Percentiles rank a stretch among this genome's conserved stretches.
Conservation (phyloP, 2,329 filamentous ascomycete species). For the Penicillium sclerotigenum region DNA sequence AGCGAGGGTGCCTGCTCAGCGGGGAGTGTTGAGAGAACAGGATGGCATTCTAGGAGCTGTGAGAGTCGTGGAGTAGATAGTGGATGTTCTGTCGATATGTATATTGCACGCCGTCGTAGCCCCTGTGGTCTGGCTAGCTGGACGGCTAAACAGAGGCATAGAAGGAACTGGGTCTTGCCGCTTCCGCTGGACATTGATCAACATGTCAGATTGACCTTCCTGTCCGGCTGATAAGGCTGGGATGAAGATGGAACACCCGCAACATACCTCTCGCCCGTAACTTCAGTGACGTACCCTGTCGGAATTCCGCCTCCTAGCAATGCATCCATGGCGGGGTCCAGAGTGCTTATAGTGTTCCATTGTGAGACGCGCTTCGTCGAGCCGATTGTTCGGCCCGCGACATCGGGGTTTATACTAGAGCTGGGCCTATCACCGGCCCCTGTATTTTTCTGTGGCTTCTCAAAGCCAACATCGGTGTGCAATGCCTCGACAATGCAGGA, state of each 20-base stretch:
- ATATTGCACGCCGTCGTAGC: constrained; percentile 71
- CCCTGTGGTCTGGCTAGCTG: constrained; percentile 75
- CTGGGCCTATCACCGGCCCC: constrained; percentile 14
- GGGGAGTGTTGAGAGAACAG: constrained; percentile 52
- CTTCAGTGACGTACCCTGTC: constrained; percentile 76
- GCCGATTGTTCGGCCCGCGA: constrained; percentile 14
- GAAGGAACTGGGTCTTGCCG: constrained; percentile 91
- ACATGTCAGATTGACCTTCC: constrained; percentile 7
- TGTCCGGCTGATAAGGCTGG: not conserved
- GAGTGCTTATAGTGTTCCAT: constrained; percentile 70
- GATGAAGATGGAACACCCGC: constrained; percentile 9
- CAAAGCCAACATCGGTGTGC: constrained; percentile 58
- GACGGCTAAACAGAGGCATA: constrained; percentile 76
- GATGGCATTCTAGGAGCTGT: constrained; percentile 71
- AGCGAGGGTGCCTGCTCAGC: constrained; percentile 58
- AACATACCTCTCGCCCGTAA: constrained; percentile 78
- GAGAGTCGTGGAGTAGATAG: constrained; percentile 76
- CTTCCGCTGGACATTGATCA: constrained; percentile 58
- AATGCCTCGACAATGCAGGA: constrained; percentile 65
- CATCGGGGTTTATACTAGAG: constrained; percentile 24
- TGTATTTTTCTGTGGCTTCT: constrained; percentile 13
- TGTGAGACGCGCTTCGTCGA: constrained; percentile 34
- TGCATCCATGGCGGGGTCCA: constrained; percentile 70
- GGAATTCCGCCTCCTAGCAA: constrained; percentile 76
- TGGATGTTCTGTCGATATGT: constrained; percentile 88